Percentiles rank a stretch among this genome's conserved stretches.
Evolutionary conservation across 2,329 filamentous ascomycete genomes (phyloP).

Genomic region (Myrmaecium sp.): DNA sequence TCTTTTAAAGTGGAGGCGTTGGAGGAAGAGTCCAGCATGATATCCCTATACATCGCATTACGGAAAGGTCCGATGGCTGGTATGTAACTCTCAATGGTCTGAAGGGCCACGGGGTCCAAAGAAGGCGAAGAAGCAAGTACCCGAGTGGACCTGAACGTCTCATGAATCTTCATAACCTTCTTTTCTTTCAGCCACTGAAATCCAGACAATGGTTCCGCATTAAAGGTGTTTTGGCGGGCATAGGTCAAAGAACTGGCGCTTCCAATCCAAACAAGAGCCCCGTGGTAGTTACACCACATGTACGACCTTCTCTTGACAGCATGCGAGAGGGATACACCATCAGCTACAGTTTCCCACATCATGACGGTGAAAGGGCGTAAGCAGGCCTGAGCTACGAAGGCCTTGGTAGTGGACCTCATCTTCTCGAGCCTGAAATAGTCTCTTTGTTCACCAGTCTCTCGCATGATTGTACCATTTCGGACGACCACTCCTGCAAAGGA

Average conservation of each 20-base stretch:
- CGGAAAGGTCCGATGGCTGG: too few species aligned
- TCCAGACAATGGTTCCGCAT: conserved; percentile 17
- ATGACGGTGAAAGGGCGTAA: conserved; percentile 18
- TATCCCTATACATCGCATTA: too few species aligned
- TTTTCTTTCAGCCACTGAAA: conserved; percentile 21
- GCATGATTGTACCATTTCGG: conserved; percentile 18
- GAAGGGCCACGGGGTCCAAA: too few species aligned
- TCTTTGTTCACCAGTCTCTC: conserved; percentile 15
- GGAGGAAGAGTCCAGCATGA: conserved; percentile 8
- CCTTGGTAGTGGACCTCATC: conserved; percentile 20
- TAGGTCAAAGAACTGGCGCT: conserved; percentile 12
- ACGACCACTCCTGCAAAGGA: conserved; percentile 16
- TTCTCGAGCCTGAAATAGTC: conserved; percentile 23
- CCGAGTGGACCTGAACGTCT: conserved; percentile 15
- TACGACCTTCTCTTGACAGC: conserved; percentile 18
- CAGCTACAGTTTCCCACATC: conserved; percentile 22
- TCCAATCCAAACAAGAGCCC: conserved; percentile 14
- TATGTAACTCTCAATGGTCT: too few species aligned
- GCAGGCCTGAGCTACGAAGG: conserved; percentile 20
- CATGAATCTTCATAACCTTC: conserved; percentile 19
- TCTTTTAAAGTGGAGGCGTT: conserved; percentile 15
- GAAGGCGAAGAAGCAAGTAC: conserved; percentile 8
- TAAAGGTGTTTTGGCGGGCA: conserved; percentile 10
- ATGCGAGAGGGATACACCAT: conserved; percentile 16
- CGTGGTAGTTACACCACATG: conserved; percentile 21